Base-by-base conservation (phyloP, 768 basidiomycete genomes). In the Tricholoma furcatifolium region DNA sequence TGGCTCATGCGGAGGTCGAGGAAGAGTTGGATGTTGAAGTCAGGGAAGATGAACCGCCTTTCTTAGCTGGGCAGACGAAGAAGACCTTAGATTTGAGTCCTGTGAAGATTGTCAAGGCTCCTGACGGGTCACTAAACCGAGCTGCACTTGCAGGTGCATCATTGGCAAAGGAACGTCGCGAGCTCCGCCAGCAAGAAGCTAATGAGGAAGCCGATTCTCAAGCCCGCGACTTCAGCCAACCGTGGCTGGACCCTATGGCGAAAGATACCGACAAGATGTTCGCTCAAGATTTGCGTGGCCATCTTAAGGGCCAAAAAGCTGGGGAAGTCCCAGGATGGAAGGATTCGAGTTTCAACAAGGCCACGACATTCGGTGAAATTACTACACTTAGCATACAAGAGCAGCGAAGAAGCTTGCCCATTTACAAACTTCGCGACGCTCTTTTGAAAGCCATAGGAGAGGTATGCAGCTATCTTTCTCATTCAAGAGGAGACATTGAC, bases 231-330 rank as follows among this genome's bases (percentile, higher is more conserved):
- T 91, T 99, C 69, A 93, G 82, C 61, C 88, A 92, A 41, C 95
- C 97, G 4, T 99, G 97, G 97, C 75, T 98, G 18, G 97, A 99
- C 69, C 97, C 97, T 15, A 97, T 98, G 94, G 88, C 95, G 11
- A 87, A 87, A 60, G 86, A 88, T 3, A 65, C 80, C 0, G 97
- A 98, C 39, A 87, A 82, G 60, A 72, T 92, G 43, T 99, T 99
- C 64, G 97, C 97, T 2, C 92, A 96, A 61, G 97, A 99, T 69
- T 68, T 96, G 59, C 79, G 93, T 46, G 87, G 90, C 15, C 82
- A 87, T 60, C 65, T 93, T 24, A 83, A 85, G 58, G 91, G 92
- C 15, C 90, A 93, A 69, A 88, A 87, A 67, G 85, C 90, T 4
- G 80, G 83, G 9, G 88, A 93, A 57, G 79, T 87, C 23, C 89